A percentile compares a stretch with the other conserved stretches of the same genome.
Evolutionary conservation across 257 asterid genomes (phyloP).

Genomic region (Solanum verrucosum): DNA sequence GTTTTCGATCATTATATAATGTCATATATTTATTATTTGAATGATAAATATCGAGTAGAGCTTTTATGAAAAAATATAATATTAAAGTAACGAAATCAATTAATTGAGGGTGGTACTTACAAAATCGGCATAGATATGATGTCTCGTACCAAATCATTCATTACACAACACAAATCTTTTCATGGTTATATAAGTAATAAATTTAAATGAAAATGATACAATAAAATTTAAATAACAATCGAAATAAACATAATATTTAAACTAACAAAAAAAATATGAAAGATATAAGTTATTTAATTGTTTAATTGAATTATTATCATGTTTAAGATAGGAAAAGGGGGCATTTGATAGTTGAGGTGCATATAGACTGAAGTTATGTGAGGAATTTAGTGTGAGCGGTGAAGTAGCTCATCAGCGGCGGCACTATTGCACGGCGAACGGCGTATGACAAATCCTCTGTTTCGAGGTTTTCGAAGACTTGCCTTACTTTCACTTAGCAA

Average conservation of each 20-base stretch:
- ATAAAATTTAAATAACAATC: too few relatives aligned
- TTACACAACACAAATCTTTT: too few relatives aligned
- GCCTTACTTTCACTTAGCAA: not conserved
- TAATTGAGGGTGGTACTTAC: fast-evolving
- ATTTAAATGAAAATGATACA: fast-evolving
- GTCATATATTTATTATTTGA: too few relatives aligned
- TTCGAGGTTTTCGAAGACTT: not conserved
- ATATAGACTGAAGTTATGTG: not conserved
- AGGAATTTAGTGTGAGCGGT: not conserved
- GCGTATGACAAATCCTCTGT: not conserved
- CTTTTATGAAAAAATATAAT: too few relatives aligned
- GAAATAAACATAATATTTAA: too few relatives aligned
- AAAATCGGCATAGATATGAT: fast-evolving
- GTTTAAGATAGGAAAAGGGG: not conserved
- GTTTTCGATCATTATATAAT: too few relatives aligned
- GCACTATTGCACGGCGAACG: not conserved
- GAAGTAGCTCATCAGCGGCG: not conserved
- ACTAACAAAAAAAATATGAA: too few relatives aligned
- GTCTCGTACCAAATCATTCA: too few relatives aligned
- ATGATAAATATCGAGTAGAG: fast-evolving
- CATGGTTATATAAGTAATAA: too few relatives aligned
- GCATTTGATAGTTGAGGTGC: not conserved
- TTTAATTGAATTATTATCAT: not conserved
- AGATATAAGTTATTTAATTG: too few relatives aligned
- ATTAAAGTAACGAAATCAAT: fast-evolving